Evolutionary conservation across 768 basidiomycete genomes (phyloP), one percentile per base, ranked within the genome.

Genomic region (Russula abietina): DNA sequence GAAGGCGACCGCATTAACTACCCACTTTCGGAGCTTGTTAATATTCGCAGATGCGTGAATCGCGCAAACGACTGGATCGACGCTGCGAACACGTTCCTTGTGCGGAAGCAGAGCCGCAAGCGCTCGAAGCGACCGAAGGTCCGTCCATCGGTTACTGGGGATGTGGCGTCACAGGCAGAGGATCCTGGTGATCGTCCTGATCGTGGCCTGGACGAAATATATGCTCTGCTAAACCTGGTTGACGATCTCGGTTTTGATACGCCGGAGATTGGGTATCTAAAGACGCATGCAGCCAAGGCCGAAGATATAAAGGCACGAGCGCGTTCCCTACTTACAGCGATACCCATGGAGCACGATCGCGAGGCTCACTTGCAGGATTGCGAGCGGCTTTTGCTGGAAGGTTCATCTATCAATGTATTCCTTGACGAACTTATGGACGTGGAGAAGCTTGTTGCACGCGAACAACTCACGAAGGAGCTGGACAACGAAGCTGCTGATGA

Each of bases 1-100:
- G 95, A 97, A 72, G 95, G 89, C 16, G 93, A 97, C 67, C 89
- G 88, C 59, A 91, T 95, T 73, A 87, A 82, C 60, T 84, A 84
- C 70, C 78, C 80, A 36, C 80, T 95, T 16, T 79, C 84, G 1
- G 91, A 95, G 73, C 78, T 94, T 59, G 73, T 76, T 32, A 75
- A 82, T 52, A 81, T 98, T 41, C 82, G 87, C 50, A 89, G 85
- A 73, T 91, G 91, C 70, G 91, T 98, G 57, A 81, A 73, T 49
- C 80, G 84, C 65, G 93, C 89, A 22, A 91, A 86, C 66, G 88
- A 89, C 69, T 95, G 93, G 93, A 78, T 93, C n/a, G 91, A 93
- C 62, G 79, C 84, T 10, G 89, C 90, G 36, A 90, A 90, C 66
- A 78, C 82, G 0, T 91, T 91, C 75, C 78, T 87, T 64, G 82